Conservation (phyloP, 2,329 filamentous ascomycete genomes). For the Coniochaeta sp. region DNA sequence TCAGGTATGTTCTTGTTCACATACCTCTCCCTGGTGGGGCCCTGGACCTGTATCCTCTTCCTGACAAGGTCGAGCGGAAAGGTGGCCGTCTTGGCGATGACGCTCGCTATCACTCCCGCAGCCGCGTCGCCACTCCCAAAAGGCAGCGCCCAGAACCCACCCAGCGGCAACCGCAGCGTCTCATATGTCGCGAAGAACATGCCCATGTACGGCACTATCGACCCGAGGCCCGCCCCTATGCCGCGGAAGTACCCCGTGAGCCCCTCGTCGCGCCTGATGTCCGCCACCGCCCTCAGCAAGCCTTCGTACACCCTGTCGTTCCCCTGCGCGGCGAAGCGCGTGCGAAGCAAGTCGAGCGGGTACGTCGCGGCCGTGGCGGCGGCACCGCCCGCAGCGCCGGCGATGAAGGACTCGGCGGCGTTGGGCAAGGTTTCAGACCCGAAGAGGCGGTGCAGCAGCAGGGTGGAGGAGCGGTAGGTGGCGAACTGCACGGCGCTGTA, state of each 20-base stretch:
- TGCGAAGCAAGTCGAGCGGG: constrained; percentile 86
- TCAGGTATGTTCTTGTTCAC: constrained; percentile 83
- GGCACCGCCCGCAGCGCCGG: constrained; percentile 77
- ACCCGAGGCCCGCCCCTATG: constrained; percentile 69
- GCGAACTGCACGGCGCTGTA: constrained; percentile 90
- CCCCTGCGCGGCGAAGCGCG: constrained; percentile 94
- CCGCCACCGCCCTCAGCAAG: constrained; percentile 58
- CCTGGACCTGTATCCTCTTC: constrained; percentile 92
- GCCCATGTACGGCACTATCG: constrained; percentile 96
- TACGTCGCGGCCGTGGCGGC: constrained; percentile 80
- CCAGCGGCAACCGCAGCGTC: constrained; percentile 55
- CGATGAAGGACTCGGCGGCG: constrained; percentile 70
- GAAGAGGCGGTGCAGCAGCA: constrained; percentile 51
- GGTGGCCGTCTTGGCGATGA: constrained; percentile 79
- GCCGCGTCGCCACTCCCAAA: constrained; percentile 77
- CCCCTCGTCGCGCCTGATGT: constrained; percentile 74
- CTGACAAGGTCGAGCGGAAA: constrained; percentile 90
- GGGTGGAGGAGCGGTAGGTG: constrained; percentile 69
- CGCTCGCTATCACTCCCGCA: constrained; percentile 71
- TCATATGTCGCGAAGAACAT: constrained; percentile 93
- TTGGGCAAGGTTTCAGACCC: constrained; percentile 45
- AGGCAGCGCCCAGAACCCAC: constrained; percentile 43
- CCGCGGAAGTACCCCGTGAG: constrained; percentile 79
- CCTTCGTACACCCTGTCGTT: constrained; percentile 70
- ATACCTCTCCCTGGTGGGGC: constrained; percentile 72